Evolutionary conservation across 140 eudicot genomes (phyloP), one percentile per base, ranked within the genome.

Genomic region (Ambrosia hybrid): DNA sequence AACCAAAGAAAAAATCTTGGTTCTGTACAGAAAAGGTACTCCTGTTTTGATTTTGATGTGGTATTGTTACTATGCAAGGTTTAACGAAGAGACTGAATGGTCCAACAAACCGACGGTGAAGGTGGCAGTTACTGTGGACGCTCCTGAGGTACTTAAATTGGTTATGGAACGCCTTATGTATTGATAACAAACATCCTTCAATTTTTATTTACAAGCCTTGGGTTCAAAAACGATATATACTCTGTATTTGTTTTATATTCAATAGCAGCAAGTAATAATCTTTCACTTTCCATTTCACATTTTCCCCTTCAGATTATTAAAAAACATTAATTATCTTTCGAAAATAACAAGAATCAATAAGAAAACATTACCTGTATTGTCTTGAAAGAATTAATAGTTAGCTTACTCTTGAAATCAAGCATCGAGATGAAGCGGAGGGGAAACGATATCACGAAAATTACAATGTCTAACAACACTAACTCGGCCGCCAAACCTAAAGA

Each of bases 61-160:
- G 48, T 39, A 15, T 16, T 67, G 3, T 30, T 73, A 62, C 67
- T 38, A 53, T 79, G 56, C 51, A 74, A 91, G 97, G 94, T 91
- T 88, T 73, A 79, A 68, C 11, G 96, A 88, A 86, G 91, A 78
- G 57, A 88, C 97, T 8, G 97, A 88, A 79, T 91, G 97, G 97
- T 78, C 79, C 38, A 82, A 84, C 79, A 91, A 88, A 73, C 94
- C 97, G 46, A 70, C 86, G 4, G 96, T 91, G 30, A 91, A 91
- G 79, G 96, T 91, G 65, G 97, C 97, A 9, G 97, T 91, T 53
- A 88, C 97, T 15, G 91, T 91, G 75, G 96, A 91, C 66, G 91
- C 91, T 72, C 85, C 86, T 43, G 79, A 79, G 37, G 87, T 89
- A 41, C 82, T 86, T 21, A 81, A 85, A 73, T 58, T 91, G 85